Base-by-base conservation (phyloP, 2,329 filamentous ascomycete species). In the Claviceps quebecensis region DNA sequence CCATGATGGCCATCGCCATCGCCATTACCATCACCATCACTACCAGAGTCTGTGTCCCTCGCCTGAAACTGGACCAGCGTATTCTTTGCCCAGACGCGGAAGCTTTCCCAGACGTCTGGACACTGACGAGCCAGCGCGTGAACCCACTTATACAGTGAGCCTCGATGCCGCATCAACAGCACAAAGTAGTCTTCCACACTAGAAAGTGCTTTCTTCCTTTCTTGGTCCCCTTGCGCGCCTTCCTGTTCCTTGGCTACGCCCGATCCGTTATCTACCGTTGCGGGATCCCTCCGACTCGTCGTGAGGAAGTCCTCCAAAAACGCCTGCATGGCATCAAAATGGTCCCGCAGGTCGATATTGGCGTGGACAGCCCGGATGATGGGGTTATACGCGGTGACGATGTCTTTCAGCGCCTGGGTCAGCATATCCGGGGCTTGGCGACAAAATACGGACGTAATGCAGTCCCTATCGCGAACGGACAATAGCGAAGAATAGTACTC, bases 251-350 rank as follows among this genome's bases (percentile, higher is more conserved):
- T 41, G 8, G n/a, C 39, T 47, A 58, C 49, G 23, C 55, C 34
- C 1, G 43, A 38, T 7, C 41, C 17, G n/a, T 34, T 34, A 4
- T 34, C 29, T 34, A 3, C 29, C 9, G 4, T 11, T 34, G 29
- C 29, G 29, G 29, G 29, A 34, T 9, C 29, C 9, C 29, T 34
- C 56, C 73, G 74, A 58, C 71, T 72, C 3, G 72, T 69, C 55
- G 80, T 78, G 63, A 93, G 78, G 52, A 90, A 76, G 56, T 89
- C 86, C 5, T 77, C 76, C 22, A 90, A 62, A 59, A 93, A 89
- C 9, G 68, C 71, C 61, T 90, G 80, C 1, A 78, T 70, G 38
- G 86, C 80, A 39, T 75, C 74, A 6, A 91, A 65, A 19, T 86
- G 84, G 40, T 80, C 80, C 37, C 78, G 79, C 5, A 91, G 72